These are phyloP conservation scores for Allomyces javanicus DNA, from an alignment of 192 early-diverging fungal species.

Conservation along the genomic window DNA sequence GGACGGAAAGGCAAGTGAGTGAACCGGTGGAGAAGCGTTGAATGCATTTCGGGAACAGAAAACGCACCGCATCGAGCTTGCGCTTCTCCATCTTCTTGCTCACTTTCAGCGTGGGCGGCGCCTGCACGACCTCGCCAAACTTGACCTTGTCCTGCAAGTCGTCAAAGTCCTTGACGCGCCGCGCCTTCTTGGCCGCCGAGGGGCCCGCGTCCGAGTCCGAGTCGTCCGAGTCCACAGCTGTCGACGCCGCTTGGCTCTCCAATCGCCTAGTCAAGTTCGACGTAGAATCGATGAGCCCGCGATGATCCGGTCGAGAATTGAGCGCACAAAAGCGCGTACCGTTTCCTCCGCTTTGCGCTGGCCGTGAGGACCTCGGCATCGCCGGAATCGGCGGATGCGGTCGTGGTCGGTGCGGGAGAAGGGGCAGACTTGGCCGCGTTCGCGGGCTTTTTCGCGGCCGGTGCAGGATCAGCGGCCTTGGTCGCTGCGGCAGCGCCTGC, in stretches of 20 bases:
- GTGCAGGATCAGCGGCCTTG: neutral
- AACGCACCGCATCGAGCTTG: constrained; percentile 20
- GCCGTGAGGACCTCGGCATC: neutral
- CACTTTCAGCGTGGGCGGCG: constrained; percentile 25
- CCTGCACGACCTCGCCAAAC: constrained; percentile 32
- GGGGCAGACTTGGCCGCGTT: too few species aligned
- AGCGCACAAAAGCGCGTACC: neutral
- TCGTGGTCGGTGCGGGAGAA: too few species aligned
- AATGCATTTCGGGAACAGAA: neutral
- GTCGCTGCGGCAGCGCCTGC: neutral
- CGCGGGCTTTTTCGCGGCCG: neutral
- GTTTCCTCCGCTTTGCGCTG: neutral
- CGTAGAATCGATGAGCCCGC: neutral
- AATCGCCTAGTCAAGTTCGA: neutral
- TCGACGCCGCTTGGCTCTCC: neutral
- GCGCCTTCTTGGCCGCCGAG: neutral
- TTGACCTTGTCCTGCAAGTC: constrained; percentile 27
- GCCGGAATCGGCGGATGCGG: too few species aligned
- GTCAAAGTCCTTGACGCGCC: constrained; percentile 16
- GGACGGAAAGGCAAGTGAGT: neutral
- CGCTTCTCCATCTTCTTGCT: constrained; percentile 23
- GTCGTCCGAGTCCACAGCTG: neutral
- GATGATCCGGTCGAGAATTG: neutral
- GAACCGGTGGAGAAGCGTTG: constrained; percentile 4
- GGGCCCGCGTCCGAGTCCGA: neutral